Evolutionary conservation across 2,329 filamentous ascomycete genomes (phyloP).

Genomic region (Pseudogymnoascus sp.): DNA sequence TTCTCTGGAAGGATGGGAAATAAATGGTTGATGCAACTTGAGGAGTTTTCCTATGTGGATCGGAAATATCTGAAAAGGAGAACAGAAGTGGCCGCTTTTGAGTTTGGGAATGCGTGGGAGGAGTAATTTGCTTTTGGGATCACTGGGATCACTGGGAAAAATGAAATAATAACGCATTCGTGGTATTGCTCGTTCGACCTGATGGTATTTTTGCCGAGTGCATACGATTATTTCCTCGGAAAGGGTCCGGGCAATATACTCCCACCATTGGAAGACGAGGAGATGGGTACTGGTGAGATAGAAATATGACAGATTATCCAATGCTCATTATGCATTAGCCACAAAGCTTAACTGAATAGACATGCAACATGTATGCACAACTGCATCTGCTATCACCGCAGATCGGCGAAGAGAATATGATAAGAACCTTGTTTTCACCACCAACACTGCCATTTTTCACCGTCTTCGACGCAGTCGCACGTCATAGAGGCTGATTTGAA

Average conservation of each 20-base stretch:
- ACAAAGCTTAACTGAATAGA: background rate
- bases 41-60: background rate
- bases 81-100: background rate
- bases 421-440: background rate
- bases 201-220: background rate
- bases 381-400: background rate
- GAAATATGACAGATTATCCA: background rate
- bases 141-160: background rate
- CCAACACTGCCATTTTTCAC: background rate
- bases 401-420: background rate
- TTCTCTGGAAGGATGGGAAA: background rate
- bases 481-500: background rate
- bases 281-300: background rate
- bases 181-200: background rate
- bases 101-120: background rate
- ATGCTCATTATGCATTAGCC: background rate
- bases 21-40: background rate
- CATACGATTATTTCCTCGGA: background rate
- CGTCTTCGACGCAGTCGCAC: background rate
- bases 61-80: background rate
- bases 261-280: background rate
- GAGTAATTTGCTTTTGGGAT: background rate
- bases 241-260: background rate
- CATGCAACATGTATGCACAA: background rate
- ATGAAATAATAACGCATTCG: background rate